Evolutionary conservation across 495 filamentous ascomycete species (phyloP).

Genomic region (Pseudotulostoma volvatum): DNA sequence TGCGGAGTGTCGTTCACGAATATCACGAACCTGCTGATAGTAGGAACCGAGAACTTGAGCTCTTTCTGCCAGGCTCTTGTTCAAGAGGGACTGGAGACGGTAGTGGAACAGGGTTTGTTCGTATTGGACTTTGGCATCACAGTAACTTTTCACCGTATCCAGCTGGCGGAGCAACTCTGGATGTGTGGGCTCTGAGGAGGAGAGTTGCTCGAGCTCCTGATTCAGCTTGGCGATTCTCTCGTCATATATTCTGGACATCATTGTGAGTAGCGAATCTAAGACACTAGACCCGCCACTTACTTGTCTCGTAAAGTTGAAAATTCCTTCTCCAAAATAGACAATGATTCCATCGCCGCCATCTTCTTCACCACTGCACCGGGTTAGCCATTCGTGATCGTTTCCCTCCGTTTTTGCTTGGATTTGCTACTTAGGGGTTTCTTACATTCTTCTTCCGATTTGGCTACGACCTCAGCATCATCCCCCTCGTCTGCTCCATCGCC

Average conservation of each 20-base stretch:
- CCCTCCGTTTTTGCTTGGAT: too few species aligned
- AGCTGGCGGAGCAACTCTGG: constrained; percentile 77
- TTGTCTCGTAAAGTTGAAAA: constrained; percentile 76
- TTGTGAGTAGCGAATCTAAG: constrained; percentile 11
- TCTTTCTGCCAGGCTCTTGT: constrained; percentile 59
- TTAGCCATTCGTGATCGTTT: too few species aligned
- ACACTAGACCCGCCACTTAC: constrained; percentile 30
- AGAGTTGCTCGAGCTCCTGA: constrained; percentile 69
- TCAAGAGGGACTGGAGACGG: constrained; percentile 52
- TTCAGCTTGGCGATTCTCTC: constrained; percentile 69
- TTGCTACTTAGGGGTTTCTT: constrained; percentile 22
- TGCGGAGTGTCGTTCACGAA: constrained; percentile 64
- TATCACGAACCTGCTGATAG: constrained; percentile 65
- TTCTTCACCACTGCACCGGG: constrained; percentile 67
- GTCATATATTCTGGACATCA: constrained; percentile 53
- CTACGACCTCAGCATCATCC: constrained; percentile 24
- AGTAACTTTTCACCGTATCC: constrained; percentile 62
- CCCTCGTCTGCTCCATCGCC: constrained; percentile 26
- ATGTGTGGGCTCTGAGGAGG: constrained; percentile 60
- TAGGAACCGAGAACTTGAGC: constrained; percentile 73
- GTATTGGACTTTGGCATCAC: constrained; percentile 60
- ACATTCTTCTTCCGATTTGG: constrained; percentile 53
- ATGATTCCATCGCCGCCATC: constrained; percentile 62
- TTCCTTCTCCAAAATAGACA: constrained; percentile 62
- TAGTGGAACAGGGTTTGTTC: constrained; percentile 57